Conservation (phyloP, 1,284 basidiomycete genomes). For the Takashimella koratensis region DNA sequence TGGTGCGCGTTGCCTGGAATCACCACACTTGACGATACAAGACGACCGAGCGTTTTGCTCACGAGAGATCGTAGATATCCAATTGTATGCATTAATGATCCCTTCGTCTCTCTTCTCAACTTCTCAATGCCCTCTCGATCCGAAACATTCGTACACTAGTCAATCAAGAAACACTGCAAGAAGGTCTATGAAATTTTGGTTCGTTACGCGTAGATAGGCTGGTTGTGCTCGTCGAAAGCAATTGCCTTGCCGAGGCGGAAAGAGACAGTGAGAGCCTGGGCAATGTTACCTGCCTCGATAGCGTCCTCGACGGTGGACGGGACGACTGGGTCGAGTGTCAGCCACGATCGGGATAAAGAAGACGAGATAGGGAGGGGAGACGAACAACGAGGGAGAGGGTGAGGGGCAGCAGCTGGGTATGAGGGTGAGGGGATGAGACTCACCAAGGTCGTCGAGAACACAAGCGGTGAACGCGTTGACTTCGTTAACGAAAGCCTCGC, state of each 20-base stretch:
- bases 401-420: no score
- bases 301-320: not conserved
- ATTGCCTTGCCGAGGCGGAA: not conserved
- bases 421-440: no score
- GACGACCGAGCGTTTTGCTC: no score
- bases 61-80: no score
- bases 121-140: no score
- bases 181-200: not conserved
- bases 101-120: no score
- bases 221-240: not conserved
- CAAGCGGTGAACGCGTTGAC: conserved; percentile 14
- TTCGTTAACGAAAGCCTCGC: conserved; percentile 34
- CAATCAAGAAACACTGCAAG: no score
- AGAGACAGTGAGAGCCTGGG: not conserved
- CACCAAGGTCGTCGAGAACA: conserved; percentile 12
- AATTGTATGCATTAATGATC: no score
- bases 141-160: no score
- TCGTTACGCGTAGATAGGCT: not conserved
- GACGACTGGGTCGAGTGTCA: not conserved
- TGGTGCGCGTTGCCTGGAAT: no score
- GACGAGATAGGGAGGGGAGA: not conserved
- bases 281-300: not conserved
- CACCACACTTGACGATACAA: no score
- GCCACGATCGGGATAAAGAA: no score
- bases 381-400: not conserved